Evolutionary conservation across 164 flowering plant species (phyloP).

Genomic region (Berberis vulgaris): DNA sequence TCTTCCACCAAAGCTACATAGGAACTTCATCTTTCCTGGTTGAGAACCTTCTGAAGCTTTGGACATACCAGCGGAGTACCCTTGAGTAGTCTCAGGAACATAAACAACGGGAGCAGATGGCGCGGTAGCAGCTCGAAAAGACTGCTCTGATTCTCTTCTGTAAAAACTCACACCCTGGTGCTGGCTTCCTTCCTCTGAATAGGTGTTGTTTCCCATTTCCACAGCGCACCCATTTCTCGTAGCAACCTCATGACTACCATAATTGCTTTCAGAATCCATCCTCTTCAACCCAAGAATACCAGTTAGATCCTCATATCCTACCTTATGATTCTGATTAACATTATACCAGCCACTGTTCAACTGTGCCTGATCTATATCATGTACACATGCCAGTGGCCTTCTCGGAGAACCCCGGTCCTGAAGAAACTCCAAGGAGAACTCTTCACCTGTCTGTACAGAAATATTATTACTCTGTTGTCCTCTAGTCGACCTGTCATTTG

Average conservation of each 20-base stretch:
- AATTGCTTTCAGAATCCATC: conserved; percentile 21
- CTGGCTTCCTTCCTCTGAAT: conserved; percentile 19
- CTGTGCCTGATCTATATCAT: conserved; percentile 18
- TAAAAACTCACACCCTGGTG: conserved; percentile 17
- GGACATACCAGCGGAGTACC: conserved; percentile 16
- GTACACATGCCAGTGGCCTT: conserved; percentile 12
- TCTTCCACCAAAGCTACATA: conserved; percentile 88
- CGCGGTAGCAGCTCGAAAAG: conserved; percentile 7
- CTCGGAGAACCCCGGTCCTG: conserved; percentile 35
- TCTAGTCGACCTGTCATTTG: conserved; percentile 1
- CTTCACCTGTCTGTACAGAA: conserved; percentile 77
- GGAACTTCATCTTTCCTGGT: conserved; percentile 54
- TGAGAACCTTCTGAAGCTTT: conserved; percentile 29
- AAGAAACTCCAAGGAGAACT: conserved; percentile 57
- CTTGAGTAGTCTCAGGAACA: conserved; percentile 26
- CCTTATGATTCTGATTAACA: conserved; percentile 20
- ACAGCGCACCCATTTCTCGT: conserved; percentile 2
- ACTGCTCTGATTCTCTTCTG: conserved; percentile 16
- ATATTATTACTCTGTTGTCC: conserved; percentile 28
- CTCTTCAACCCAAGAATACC: conserved; percentile 37
- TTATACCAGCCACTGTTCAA: conserved; percentile 17
- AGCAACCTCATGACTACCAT: conserved; percentile 16
- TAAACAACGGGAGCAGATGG: conserved; percentile 12
- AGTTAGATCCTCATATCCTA: conserved; percentile 38
- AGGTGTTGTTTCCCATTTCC: conserved; percentile 21